A percentile compares a stretch with the other conserved stretches of the same genome.
These are phyloP conservation scores for Colletotrichum echinochloae DNA, from an alignment of 2,329 filamentous ascomycete species.

Conservation along the genomic window DNA sequence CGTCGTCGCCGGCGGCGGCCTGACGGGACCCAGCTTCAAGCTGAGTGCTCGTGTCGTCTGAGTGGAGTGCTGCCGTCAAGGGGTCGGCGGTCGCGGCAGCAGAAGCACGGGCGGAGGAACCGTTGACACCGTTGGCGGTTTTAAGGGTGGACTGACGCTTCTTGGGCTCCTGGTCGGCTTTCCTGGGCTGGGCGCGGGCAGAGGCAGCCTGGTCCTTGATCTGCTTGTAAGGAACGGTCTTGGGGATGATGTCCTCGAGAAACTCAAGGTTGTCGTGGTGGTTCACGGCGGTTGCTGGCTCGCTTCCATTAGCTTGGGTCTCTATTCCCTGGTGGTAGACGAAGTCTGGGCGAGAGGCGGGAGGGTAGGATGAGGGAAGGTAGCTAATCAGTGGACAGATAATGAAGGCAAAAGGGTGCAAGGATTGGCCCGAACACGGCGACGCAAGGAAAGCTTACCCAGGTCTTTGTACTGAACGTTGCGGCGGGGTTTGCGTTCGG, in stretches of 20 bases:
- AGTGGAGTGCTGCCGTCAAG: conserved; percentile 34
- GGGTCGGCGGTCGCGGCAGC: conserved; percentile 12
- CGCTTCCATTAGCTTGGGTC: conserved; percentile 20
- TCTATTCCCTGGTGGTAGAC: conserved; percentile 16
- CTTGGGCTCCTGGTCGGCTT: conserved; percentile 54
- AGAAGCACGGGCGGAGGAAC: conserved; percentile 13
- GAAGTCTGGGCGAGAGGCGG: not conserved
- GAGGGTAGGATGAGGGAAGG: not conserved
- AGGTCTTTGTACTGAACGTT: conserved; percentile 98
- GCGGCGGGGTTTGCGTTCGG: conserved; percentile 89
- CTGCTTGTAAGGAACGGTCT: conserved; percentile 83
- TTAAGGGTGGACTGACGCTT: conserved; percentile 43
- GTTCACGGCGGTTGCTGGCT: conserved; percentile 81
- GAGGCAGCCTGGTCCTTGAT: conserved; percentile 74
- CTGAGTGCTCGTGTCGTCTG: conserved; percentile 63
- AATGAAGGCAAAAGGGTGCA: not conserved
- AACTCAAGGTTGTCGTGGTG: conserved; percentile 96
- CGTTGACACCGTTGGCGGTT: conserved; percentile 37
- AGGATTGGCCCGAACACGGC: not conserved
- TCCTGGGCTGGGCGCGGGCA: conserved; percentile 60
- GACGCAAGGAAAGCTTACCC: conserved; percentile 61
- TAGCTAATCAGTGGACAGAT: not conserved
- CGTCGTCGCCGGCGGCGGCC: conserved; percentile 52
- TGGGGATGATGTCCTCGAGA: conserved; percentile 88
- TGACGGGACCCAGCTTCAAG: conserved; percentile 67